These are phyloP conservation scores for Colletotrichum caudatum DNA, from an alignment of 2,329 filamentous ascomycete genomes.

Conservation along the genomic window DNA sequence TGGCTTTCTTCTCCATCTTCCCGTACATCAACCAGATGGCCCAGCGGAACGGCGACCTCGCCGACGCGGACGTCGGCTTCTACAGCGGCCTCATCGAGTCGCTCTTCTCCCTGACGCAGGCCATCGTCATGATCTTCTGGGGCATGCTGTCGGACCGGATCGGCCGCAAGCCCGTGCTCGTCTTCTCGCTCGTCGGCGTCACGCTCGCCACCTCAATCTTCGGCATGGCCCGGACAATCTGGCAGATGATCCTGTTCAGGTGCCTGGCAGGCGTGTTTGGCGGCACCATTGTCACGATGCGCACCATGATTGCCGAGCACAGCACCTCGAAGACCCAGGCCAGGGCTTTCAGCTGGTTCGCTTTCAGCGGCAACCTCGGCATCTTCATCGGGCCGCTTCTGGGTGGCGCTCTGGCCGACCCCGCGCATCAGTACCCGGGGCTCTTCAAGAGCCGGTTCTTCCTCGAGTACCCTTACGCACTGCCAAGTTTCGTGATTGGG, in stretches of 20 bases:
- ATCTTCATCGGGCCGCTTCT: slow-evolving; percentile 78
- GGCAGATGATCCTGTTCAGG: slow-evolving; percentile 80
- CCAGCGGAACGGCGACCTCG: slow-evolving; percentile 70
- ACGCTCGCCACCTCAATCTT: slow-evolving; percentile 72
- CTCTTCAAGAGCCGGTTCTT: slow-evolving; percentile 71
- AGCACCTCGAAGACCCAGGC: slow-evolving; percentile 79
- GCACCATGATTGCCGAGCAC: slow-evolving; percentile 82
- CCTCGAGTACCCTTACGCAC: slow-evolving; percentile 72
- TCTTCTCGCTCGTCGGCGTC: slow-evolving; percentile 75
- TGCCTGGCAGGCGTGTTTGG: slow-evolving; percentile 80
- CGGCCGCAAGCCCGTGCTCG: slow-evolving; percentile 79
- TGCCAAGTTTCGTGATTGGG: slow-evolving; percentile 67
- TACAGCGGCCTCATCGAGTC: slow-evolving; percentile 82
- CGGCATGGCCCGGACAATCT: slow-evolving; percentile 73
- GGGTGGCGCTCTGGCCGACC: slow-evolving; percentile 77
- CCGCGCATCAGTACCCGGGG: slow-evolving; percentile 71
- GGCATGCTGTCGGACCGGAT: slow-evolving; percentile 71
- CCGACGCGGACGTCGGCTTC: slow-evolving; percentile 78
- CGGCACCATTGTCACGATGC: slow-evolving; percentile 78
- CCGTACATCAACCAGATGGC: slow-evolving; percentile 86
- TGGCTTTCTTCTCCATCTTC: slow-evolving; percentile 87
- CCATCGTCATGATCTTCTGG: slow-evolving; percentile 82
- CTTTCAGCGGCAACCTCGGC: slow-evolving; percentile 79
- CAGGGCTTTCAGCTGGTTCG: slow-evolving; percentile 80
- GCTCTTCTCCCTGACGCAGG: slow-evolving; percentile 80